Percentiles rank a stretch among this genome's conserved stretches.
Conservation (phyloP, 208 protist genomes). For the Plasmodiophora brassicae region DNA sequence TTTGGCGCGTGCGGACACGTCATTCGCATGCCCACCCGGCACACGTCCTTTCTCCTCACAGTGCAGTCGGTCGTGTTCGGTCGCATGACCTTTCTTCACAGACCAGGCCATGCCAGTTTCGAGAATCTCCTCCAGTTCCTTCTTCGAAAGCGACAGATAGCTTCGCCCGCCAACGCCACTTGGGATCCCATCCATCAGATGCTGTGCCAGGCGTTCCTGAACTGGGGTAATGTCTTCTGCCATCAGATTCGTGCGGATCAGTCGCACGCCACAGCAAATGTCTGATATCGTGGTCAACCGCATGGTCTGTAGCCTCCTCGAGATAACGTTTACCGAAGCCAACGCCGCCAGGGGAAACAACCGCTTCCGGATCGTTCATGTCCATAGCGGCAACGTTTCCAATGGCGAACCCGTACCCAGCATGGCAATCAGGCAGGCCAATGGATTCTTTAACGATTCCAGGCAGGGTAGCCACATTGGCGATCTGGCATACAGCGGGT, state of each 20-base stretch:
- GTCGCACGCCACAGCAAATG: conserved; percentile 86
- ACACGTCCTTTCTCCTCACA: conserved; percentile 71
- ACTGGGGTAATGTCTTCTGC: conserved; percentile 61
- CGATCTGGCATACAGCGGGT: conserved; percentile 70
- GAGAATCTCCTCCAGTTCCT: conserved; percentile 63
- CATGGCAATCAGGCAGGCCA: conserved; percentile 77
- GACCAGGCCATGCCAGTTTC: conserved; percentile 77
- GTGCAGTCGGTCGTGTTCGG: conserved; percentile 75
- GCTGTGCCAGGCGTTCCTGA: conserved; percentile 66
- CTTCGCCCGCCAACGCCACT: neutral
- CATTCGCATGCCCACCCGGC: conserved; percentile 60
- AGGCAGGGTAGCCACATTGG: conserved; percentile 75
- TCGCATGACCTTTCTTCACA: conserved; percentile 70
- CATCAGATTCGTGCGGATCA: conserved; percentile 73
- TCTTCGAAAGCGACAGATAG: neutral
- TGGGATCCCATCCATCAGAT: conserved; percentile 75
- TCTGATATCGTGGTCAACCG: no score
- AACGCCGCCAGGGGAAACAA: conserved; percentile 76
- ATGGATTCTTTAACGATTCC: conserved; percentile 73
- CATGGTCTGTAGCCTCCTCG: no score
- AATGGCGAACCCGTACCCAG: conserved; percentile 83
- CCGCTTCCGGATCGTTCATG: conserved; percentile 63
- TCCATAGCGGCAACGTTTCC: conserved; percentile 78
- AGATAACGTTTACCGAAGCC: no score
- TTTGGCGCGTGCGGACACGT: conserved; percentile 68